Evolutionary conservation across 2,329 filamentous ascomycete species (phyloP).

Genomic region (Trichophyton schoenleinii): DNA sequence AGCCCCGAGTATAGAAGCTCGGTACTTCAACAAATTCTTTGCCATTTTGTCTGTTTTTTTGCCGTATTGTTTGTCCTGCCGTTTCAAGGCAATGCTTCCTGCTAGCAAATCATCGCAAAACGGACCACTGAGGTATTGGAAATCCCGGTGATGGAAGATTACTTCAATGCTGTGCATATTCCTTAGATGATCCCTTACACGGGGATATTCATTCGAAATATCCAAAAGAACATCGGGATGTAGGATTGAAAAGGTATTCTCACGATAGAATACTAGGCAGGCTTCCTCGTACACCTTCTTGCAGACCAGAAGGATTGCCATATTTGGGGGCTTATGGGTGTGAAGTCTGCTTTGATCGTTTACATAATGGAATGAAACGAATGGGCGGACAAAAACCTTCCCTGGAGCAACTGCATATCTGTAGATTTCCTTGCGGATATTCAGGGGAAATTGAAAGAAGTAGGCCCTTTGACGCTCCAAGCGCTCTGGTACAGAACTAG

Average conservation of each 20-base stretch:
- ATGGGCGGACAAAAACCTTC: slow-evolving; percentile 15
- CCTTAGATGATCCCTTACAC: slow-evolving; percentile 11
- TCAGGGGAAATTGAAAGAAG: slow-evolving; percentile 14
- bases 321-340: slow-evolving; percentile 11
- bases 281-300: slow-evolving; percentile 15
- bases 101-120: slow-evolving; percentile 6
- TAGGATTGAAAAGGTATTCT: slow-evolving; percentile 17
- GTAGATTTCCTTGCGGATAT: slow-evolving; percentile 15
- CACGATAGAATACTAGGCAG: slow-evolving; percentile 13
- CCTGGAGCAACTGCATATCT: slow-evolving; percentile 12
- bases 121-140: slow-evolving; percentile 12
- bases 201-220: slow-evolving; percentile 6
- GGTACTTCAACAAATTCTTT: neutral
- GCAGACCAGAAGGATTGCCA: slow-evolving; percentile 13
- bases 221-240: slow-evolving; percentile 14
- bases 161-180: slow-evolving; percentile 15
- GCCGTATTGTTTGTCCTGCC: neutral
- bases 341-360: slow-evolving; percentile 5
- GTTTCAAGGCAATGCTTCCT: neutral
- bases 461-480: neutral
- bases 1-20: neutral
- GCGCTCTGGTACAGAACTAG: neutral
- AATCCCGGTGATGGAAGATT: slow-evolving; percentile 15
- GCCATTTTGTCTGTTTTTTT: neutral
- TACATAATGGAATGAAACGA: slow-evolving; percentile 13